Percentiles rank a stretch among this genome's conserved stretches.
These are phyloP conservation scores for Sporothrix luriei DNA, from an alignment of 2,329 filamentous ascomycete genomes.

Conservation along the genomic window DNA sequence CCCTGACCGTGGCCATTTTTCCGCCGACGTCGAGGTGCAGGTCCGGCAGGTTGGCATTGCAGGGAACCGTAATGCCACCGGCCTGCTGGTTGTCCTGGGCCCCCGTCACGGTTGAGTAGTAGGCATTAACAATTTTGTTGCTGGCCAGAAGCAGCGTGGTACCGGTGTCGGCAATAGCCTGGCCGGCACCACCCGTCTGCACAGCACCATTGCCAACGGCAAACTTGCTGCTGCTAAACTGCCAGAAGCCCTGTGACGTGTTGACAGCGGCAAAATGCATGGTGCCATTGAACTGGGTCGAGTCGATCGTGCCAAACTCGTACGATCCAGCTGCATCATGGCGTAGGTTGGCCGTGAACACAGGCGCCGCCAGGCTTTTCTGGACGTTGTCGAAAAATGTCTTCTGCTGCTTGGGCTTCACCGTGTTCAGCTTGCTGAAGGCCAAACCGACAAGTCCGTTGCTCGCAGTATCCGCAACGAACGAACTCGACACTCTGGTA, in stretches of 20 bases:
- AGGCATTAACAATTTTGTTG: slow-evolving; percentile 52
- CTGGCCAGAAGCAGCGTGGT: slow-evolving; percentile 66
- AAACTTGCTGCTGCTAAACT: slow-evolving; percentile 62
- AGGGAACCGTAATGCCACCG: slow-evolving; percentile 54
- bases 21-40: slow-evolving; percentile 60
- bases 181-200: slow-evolving; percentile 46
- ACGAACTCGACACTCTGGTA: slow-evolving; percentile 58
- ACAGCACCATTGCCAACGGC: slow-evolving; percentile 51
- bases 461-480: slow-evolving; percentile 61
- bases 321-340: slow-evolving; percentile 64
- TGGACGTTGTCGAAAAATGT: slow-evolving; percentile 74
- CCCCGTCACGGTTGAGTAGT: slow-evolving; percentile 53
- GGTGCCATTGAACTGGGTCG: slow-evolving; percentile 61
- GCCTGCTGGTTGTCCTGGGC: slow-evolving; percentile 46
- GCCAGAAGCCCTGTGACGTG: slow-evolving; percentile 67
- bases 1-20: slow-evolving; percentile 58
- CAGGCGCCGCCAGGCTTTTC: slow-evolving; percentile 60
- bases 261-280: slow-evolving; percentile 66
- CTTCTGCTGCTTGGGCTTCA: slow-evolving; percentile 63
- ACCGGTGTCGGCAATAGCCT: slow-evolving; percentile 61
- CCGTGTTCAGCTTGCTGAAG: slow-evolving; percentile 66
- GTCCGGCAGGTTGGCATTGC: slow-evolving; percentile 51
- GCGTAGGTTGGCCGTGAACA: slow-evolving; percentile 72
- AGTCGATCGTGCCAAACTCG: slow-evolving; percentile 73
- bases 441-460: slow-evolving; percentile 72